Percentiles rank a stretch among this genome's conserved stretches.
These are phyloP conservation scores for Aspergillus transmontanensis DNA, from an alignment of 2,329 filamentous ascomycete genomes.

Conservation along the genomic window DNA sequence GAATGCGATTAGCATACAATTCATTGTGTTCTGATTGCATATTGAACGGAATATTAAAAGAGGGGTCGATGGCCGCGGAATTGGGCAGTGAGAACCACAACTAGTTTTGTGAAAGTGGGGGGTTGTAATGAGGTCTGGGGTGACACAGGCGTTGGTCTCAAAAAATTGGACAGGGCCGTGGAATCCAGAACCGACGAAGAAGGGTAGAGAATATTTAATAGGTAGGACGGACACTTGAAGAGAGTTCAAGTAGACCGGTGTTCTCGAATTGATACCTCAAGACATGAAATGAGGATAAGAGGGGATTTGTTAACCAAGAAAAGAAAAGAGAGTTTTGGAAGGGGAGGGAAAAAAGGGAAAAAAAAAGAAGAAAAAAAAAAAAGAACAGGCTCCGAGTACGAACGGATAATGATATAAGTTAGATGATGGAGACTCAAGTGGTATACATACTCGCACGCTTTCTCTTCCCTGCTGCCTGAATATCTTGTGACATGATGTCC, in stretches of 20 bases:
- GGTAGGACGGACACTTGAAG: background rate
- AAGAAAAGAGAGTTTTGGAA: no score
- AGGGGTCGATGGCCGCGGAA: conserved; percentile 6
- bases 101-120: background rate
- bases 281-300: background rate
- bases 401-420: background rate
- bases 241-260: background rate
- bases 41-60: conserved; percentile 7
- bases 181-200: background rate
- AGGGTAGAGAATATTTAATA: background rate
- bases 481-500: conserved; percentile 35
- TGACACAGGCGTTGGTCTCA: conserved; percentile 2
- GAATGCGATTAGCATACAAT: conserved; percentile 31
- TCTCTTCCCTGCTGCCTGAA: conserved; percentile 39
- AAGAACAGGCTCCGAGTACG: background rate
- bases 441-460: conserved; percentile 42
- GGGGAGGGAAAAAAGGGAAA: no score
- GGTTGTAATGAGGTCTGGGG: background rate
- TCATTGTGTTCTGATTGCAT: background rate
- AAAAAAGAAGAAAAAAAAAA: background rate
- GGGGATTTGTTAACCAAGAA: conserved; percentile 2
- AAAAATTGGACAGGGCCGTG: background rate
- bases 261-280: background rate
- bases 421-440: background rate
- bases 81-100: background rate